Evolutionary conservation across 805 yeast genomes (phyloP), one percentile per base, ranked within the genome.

Genomic region (Ogataea zsoltii): DNA sequence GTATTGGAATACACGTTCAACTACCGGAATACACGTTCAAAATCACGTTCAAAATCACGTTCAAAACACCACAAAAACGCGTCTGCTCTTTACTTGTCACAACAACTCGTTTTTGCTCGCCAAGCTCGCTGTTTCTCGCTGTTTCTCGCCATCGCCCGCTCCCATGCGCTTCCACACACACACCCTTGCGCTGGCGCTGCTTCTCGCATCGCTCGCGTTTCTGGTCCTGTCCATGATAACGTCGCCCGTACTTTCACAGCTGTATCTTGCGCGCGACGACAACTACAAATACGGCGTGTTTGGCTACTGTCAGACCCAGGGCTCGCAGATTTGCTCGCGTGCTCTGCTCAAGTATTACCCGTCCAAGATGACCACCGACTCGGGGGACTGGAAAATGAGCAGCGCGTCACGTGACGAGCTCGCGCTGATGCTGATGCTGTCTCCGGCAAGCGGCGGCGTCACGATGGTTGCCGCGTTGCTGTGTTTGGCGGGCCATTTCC

Each of bases 361-460:
- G 4, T 63, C 68, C 26, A 31, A 34, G 2, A 58, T 76, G 25
- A 45, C 55, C 2, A 58, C 61, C 14, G 55, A 59, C 16, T 37
- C 40, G 3, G 48, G 64, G 23, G 69, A 70, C 53, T 83, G 90
- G 88, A 58, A 69, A 32, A 64, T 83, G 66, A 65, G 66, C 33
- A 48, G 55, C 11, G 49, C 49, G 29, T 72, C 79, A 1, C 70
- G 92, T 58, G 69, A 74, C 45, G 68, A 71, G 1, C 63, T 87
- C 41, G 77, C 80, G 2, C 72, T 77, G 49, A 68, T 79, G 17
- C 66, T 86, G 37, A 72, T 87, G 23, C 69, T 83, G 26, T 70
- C 77, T 11, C 94, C 94, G 1, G 70, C 85, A 25, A 83, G 90
- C 17, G 82, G 83, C 11, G 87, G 84, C 4, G 56, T 86, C 35